Conservation (phyloP, 1,284 basidiomycete species). For the Kalmanozyma brasiliensis region DNA sequence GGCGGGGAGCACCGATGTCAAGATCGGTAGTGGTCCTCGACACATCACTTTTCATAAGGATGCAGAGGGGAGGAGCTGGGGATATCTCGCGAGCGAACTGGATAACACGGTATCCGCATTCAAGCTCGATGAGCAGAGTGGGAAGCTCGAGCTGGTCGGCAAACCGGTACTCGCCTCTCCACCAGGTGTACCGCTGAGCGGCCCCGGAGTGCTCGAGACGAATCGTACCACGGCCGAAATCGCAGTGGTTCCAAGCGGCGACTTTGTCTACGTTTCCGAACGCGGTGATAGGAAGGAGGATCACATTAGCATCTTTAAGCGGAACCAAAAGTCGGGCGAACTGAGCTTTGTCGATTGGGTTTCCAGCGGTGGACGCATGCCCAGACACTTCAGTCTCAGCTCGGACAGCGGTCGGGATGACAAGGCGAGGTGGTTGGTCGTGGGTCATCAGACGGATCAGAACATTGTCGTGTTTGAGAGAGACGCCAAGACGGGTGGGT, state of each 20-base stretch:
- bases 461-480: slow-evolving; percentile 48
- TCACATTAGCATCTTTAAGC: slow-evolving; percentile 50
- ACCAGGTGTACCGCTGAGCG: slow-evolving; percentile 37
- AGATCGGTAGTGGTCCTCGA: slow-evolving; percentile 35
- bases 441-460: slow-evolving; percentile 48
- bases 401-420: slow-evolving; percentile 20
- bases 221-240: slow-evolving; percentile 57
- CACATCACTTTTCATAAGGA: slow-evolving; percentile 45
- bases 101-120: slow-evolving; percentile 49
- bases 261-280: slow-evolving; percentile 51
- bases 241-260: slow-evolving; percentile 44
- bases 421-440: slow-evolving; percentile 39
- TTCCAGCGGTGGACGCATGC: slow-evolving; percentile 45
- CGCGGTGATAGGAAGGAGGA: slow-evolving; percentile 50
- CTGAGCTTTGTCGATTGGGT: slow-evolving; percentile 44
- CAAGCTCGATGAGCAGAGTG: slow-evolving; percentile 15
- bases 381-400: slow-evolving; percentile 48
- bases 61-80: slow-evolving; percentile 5
- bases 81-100: slow-evolving; percentile 56
- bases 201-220: slow-evolving; percentile 30
- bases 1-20: slow-evolving; percentile 23
- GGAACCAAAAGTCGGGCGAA: slow-evolving; percentile 23
- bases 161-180: slow-evolving; percentile 40
- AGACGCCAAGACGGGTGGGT: slow-evolving; percentile 19
- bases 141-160: slow-evolving; percentile 24